These are phyloP conservation scores for Trametes villosa DNA, from an alignment of 768 basidiomycete species.

Conservation along the genomic window DNA sequence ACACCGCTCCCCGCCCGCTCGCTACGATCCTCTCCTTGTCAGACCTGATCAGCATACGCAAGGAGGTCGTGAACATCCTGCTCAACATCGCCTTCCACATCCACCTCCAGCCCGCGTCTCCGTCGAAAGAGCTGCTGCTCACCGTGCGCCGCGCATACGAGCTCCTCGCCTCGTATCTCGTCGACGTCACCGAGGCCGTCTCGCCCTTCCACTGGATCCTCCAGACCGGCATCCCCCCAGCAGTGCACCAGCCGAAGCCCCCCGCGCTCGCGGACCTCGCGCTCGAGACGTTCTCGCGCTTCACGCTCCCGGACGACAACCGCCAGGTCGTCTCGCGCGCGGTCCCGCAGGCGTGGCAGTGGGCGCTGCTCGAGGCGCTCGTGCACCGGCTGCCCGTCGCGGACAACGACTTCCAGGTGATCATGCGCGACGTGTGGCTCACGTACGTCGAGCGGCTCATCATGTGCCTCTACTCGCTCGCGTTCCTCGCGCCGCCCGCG, in stretches of 20 bases:
- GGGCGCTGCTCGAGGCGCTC: slow-evolving; percentile 67
- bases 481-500: slow-evolving; percentile 78
- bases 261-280: slow-evolving; percentile 68
- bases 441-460: slow-evolving; percentile 79
- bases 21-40: slow-evolving; percentile 67
- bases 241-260: slow-evolving; percentile 32
- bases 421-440: slow-evolving; percentile 66
- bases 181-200: slow-evolving; percentile 68
- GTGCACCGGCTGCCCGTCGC: slow-evolving; percentile 84
- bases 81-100: slow-evolving; percentile 60
- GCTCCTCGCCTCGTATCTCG: slow-evolving; percentile 73
- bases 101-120: slow-evolving; percentile 49
- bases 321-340: slow-evolving; percentile 69
- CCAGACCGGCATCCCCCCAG: slow-evolving; percentile 48
- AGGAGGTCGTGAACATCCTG: slow-evolving; percentile 75
- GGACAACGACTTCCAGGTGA: slow-evolving; percentile 72
- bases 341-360: slow-evolving; percentile 61
- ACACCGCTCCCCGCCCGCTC: slow-evolving; percentile 37
- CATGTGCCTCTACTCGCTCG: slow-evolving; percentile 84
- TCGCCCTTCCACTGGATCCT: slow-evolving; percentile 66
- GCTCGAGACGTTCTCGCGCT: slow-evolving; percentile 82
- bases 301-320: slow-evolving; percentile 78
- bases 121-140: slow-evolving; percentile 44
- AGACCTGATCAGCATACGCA: slow-evolving; percentile 75
- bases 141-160: slow-evolving; percentile 64